Base-by-base conservation (phyloP, 176 grass and related monocot genomes). In the Aechmea fasciata region DNA sequence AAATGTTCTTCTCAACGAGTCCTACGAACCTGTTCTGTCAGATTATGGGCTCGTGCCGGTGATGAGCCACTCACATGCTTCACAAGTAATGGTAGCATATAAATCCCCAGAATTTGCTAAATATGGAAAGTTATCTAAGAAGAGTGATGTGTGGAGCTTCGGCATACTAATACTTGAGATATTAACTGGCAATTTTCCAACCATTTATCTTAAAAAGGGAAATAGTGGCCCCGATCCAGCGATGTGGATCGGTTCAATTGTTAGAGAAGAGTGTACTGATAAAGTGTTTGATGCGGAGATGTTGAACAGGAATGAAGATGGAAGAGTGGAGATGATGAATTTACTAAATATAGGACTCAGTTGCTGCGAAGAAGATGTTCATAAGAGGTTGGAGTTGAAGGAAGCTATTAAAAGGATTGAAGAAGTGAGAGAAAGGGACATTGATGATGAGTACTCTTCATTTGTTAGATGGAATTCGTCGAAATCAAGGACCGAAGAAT, bases 71-170 rank as follows among this genome's bases (percentile, higher is more conserved):
- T 51, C 66, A 22, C 77, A 84, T 62, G 93, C 86, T 28, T 62
- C 86, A 18, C 13, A 59, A 70, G 76, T 87, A 19, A 87, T 97
- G 93, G 93, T 87, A 17, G 89, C 84, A 29, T 97, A 83, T 84
- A 97, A 97, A 78, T 87, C 89, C n/a, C 93, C 93, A 0, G 93
- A 97, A 74, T 90, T 89, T 64, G 63, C 52, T 49, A 23, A 51
- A 14, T 59, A 62, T 3, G 83, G 77, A 9, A 75, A 83, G 25
- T 68, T 74, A 11, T 83, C 82, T 12, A 79, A 48, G 62, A 97
- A 92, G 78, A 97, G 89, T 77, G 93, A 97, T 78, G 93, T 92
- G 11, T 97, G 93, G 93, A 97, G 89, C 83, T 77, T 92, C 2
- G 93, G 93, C 17, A 90, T 97, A 65, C 66, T 92, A 51, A 75